phyloP scores from a whole-genome alignment of 2,329 filamentous ascomycete species.

The Fusarium succisae region DNA sequence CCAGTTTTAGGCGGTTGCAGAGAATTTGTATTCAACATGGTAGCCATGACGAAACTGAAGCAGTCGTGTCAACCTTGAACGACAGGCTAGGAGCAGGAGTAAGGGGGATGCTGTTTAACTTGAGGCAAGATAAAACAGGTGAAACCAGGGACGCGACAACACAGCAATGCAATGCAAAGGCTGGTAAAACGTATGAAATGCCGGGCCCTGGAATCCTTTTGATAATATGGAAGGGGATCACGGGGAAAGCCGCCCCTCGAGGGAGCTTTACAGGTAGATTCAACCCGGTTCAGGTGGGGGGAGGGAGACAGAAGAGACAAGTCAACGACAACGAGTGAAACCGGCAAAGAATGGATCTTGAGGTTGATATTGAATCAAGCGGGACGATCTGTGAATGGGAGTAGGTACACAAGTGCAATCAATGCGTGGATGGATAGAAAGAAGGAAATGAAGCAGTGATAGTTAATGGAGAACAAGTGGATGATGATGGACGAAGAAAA shows the following conservation, averaged over 20 bases:
- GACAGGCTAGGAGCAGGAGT: constrained; percentile 7
- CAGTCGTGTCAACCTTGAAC: constrained; percentile 23
- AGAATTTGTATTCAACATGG: constrained; percentile 37
- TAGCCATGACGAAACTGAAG: constrained; percentile 33
- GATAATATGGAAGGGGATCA: constrained; percentile 26
- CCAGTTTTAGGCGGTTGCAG: constrained; percentile 50
- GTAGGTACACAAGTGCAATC: background rate
- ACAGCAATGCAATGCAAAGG: constrained; percentile 29
- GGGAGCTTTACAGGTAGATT: constrained; percentile 28
- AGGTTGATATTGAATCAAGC: constrained; percentile 14
- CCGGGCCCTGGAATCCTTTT: constrained; percentile 35
- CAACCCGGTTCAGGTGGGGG: constrained; percentile 15
- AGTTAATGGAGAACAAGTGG: background rate
- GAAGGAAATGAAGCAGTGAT: background rate
- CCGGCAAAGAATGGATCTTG: constrained; percentile 22
- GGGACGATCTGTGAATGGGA: constrained; percentile 15
- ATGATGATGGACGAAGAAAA: background rate
- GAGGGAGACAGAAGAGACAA: constrained; percentile 23
- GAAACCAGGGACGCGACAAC: constrained; percentile 39
- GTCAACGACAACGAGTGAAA: constrained; percentile 24
- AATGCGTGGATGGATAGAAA: background rate
- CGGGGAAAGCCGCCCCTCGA: constrained; percentile 28
- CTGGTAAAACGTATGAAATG: constrained; percentile 28
- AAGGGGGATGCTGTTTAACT: constrained; percentile 30
- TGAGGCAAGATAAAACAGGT: constrained; percentile 38